Conservation (phyloP, 257 asterid genomes). For the Ophiorrhiza pumila region DNA sequence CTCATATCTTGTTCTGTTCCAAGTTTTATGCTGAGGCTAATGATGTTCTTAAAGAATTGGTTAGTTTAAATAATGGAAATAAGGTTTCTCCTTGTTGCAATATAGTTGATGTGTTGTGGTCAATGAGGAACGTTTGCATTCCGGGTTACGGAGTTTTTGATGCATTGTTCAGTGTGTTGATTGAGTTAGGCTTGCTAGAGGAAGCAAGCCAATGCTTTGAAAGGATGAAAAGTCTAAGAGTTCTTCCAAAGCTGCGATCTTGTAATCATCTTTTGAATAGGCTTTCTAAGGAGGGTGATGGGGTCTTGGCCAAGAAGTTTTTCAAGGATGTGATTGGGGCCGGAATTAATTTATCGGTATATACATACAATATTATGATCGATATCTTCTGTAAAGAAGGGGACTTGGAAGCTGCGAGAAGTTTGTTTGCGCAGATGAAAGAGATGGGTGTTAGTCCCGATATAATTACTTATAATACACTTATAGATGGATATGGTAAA, state of each 20-base stretch:
- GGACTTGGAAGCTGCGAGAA: slow-evolving; percentile 55
- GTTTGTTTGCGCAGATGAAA: slow-evolving; percentile 65
- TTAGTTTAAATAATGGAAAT: slow-evolving; percentile 31
- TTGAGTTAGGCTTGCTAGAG: slow-evolving; percentile 66
- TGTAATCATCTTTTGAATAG: slow-evolving; percentile 74
- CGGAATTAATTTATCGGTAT: slow-evolving; percentile 58
- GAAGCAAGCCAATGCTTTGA: slow-evolving; percentile 76
- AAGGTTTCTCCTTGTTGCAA: slow-evolving; percentile 21
- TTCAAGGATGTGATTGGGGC: slow-evolving; percentile 61
- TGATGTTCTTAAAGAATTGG: slow-evolving; percentile 51
- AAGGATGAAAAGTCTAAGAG: slow-evolving; percentile 57
- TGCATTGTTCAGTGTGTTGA: slow-evolving; percentile 59
- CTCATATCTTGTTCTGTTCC: slow-evolving; percentile 81
- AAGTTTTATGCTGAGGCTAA: slow-evolving; percentile 63
- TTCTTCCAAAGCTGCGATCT: slow-evolving; percentile 67
- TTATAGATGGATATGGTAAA: slow-evolving; percentile 76
- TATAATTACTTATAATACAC: slow-evolving; percentile 76
- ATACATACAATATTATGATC: slow-evolving; percentile 75
- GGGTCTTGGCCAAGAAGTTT: slow-evolving; percentile 45
- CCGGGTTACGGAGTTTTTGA: slow-evolving; percentile 84
- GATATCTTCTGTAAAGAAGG: slow-evolving; percentile 68
- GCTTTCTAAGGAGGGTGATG: slow-evolving; percentile 42
- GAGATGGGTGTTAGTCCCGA: slow-evolving; percentile 58
- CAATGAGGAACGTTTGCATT: slow-evolving; percentile 50
- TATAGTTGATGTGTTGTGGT: slow-evolving; percentile 72